Evolutionary conservation across 31 red algal species (phyloP).

Genomic region (Asparagopsis taxiformis): DNA sequence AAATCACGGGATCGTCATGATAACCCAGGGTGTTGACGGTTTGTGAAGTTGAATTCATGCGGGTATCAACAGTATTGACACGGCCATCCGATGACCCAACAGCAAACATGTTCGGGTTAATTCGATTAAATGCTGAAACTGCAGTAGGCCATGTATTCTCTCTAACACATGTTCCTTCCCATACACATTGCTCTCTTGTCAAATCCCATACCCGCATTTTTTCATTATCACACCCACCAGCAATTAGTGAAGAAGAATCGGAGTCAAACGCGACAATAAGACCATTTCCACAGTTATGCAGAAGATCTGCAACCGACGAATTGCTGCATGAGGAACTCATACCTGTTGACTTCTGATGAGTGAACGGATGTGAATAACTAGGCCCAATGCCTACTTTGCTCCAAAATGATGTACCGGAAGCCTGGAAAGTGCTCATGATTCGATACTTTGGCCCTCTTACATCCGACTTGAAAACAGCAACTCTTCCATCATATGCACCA

Average conservation of each 20-base stretch:
- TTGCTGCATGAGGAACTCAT: neutral
- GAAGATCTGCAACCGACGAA: constrained; percentile 13
- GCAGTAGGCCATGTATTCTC: constrained; percentile 50
- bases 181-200: constrained; percentile 39
- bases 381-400: constrained; percentile 31
- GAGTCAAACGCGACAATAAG: constrained; percentile 47
- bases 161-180: constrained; percentile 36
- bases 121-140: constrained; percentile 25
- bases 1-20: constrained; percentile 28
- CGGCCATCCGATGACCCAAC: constrained; percentile 55
- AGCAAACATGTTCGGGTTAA: constrained; percentile 30
- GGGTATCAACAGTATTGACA: constrained; percentile 43
- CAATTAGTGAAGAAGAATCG: constrained; percentile 37
- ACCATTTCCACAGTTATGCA: constrained; percentile 57
- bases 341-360: neutral
- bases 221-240: constrained; percentile 57
- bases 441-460: constrained; percentile 54
- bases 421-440: constrained; percentile 74
- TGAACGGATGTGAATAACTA: neutral
- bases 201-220: constrained; percentile 65
- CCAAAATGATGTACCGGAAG: constrained; percentile 41
- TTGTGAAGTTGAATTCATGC: neutral
- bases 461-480: constrained; percentile 72
- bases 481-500: constrained; percentile 67
- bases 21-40: neutral